A percentile compares a stretch with the other conserved stretches of the same genome.
phyloP scores from a whole-genome alignment of 106 monocot species.

The Cymbidium sinense region DNA sequence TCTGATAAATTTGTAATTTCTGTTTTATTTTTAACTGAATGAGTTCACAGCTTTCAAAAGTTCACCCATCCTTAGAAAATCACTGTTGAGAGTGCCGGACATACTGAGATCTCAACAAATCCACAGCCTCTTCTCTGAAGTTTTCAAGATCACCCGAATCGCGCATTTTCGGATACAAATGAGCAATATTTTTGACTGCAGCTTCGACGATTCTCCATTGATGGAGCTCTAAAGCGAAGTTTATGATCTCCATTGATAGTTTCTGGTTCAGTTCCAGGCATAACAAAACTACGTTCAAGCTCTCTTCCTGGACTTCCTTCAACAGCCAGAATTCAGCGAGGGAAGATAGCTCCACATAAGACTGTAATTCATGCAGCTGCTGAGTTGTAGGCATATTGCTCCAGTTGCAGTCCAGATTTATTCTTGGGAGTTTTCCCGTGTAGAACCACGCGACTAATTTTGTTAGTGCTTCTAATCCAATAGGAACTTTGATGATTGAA shows the following conservation, averaged over 20 bases:
- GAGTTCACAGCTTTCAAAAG: not conserved
- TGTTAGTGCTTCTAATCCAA: constrained; percentile 52
- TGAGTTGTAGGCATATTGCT: constrained; percentile 38
- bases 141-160: constrained; percentile 52
- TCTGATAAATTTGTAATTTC: too few relatives aligned
- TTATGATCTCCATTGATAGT: constrained; percentile 33
- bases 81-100: constrained; percentile 35
- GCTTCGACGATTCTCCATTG: constrained; percentile 54
- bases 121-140: constrained; percentile 39
- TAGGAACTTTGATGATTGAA: constrained; percentile 49
- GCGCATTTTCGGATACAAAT: constrained; percentile 54
- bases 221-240: constrained; percentile 20
- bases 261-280: constrained; percentile 31
- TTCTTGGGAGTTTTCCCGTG: constrained; percentile 44
- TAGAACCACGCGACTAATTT: constrained; percentile 73
- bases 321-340: constrained; percentile 73
- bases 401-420: constrained; percentile 49
- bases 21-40: too few relatives aligned
- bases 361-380: constrained; percentile 35
- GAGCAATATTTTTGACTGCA: constrained; percentile 35
- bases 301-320: constrained; percentile 43
- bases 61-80: not conserved
- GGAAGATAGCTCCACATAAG: constrained; percentile 67
- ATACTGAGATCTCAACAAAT: constrained; percentile 56
- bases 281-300: constrained; percentile 25